phyloP scores from a whole-genome alignment of 768 basidiomycete species.

The Tulasnella sp. region DNA sequence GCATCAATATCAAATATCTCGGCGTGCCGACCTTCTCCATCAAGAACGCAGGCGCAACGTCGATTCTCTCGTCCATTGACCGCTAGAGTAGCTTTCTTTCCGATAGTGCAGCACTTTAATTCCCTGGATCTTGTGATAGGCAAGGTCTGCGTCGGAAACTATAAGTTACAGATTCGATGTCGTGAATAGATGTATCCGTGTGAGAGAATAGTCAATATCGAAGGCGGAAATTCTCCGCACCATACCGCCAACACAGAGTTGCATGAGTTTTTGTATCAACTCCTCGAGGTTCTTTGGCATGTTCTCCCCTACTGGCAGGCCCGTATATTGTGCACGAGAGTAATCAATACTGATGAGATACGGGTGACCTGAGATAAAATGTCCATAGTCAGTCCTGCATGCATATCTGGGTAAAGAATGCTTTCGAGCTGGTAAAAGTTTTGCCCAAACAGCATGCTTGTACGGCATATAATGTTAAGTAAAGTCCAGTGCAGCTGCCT shows the following conservation, averaged over 20 bases:
- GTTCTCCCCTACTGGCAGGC: not conserved
- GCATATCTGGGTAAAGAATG: not conserved
- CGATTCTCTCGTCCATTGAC: conserved; percentile 15
- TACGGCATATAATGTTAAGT: too few relatives aligned
- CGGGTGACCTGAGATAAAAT: conserved; percentile 8
- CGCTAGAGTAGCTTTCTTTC: conserved; percentile 5
- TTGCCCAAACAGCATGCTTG: too few relatives aligned
- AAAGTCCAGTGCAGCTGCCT: too few relatives aligned
- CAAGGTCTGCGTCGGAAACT: conserved; percentile 6
- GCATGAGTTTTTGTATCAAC: conserved; percentile 4
- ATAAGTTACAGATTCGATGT: not conserved
- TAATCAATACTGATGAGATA: conserved; percentile 10
- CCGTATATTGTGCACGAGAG: conserved; percentile 1
- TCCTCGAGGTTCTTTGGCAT: conserved; percentile 4
- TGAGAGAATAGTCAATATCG: not conserved
- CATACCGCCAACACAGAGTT: not conserved
- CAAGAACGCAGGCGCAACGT: conserved; percentile 16
- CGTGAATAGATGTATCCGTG: too few relatives aligned
- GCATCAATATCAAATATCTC: conserved; percentile 17
- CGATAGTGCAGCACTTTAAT: conserved; percentile 11
- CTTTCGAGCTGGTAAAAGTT: not conserved
- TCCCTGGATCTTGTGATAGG: conserved; percentile 5
- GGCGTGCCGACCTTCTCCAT: conserved; percentile 8
- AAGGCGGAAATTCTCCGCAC: not conserved
- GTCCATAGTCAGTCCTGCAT: conserved; percentile 1